Evolutionary conservation across 768 basidiomycete species (phyloP).

Genomic region (Lactarius hengduanensis): DNA sequence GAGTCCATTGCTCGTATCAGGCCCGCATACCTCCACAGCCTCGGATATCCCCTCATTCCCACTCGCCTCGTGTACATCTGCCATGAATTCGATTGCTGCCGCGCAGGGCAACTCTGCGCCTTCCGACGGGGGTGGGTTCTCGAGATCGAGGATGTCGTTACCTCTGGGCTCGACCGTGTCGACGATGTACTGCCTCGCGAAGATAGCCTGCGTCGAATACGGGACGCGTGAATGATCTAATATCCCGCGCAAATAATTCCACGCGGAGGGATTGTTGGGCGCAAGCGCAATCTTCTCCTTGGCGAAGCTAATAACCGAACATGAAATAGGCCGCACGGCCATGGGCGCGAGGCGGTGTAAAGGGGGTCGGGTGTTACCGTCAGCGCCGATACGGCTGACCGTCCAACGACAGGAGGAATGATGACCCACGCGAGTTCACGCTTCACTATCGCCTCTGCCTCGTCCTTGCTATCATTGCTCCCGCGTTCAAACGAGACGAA

Average conservation of each 20-base stretch:
- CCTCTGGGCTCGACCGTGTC: conserved; percentile 29
- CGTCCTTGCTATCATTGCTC: conserved; percentile 58
- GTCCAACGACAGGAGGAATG: conserved; percentile 3
- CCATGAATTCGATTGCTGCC: conserved; percentile 82
- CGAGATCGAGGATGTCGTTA: conserved; percentile 63
- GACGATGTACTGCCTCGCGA: conserved; percentile 64
- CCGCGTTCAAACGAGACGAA: conserved; percentile 79
- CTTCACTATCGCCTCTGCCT: conserved; percentile 55
- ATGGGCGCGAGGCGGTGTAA: conserved; percentile 3
- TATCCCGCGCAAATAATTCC: conserved; percentile 95
- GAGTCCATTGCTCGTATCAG: background rate
- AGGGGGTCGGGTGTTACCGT: background rate
- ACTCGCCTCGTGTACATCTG: conserved; percentile 65
- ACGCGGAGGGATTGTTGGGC: conserved; percentile 92
- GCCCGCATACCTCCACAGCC: conserved; percentile 37
- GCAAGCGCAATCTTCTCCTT: conserved; percentile 81
- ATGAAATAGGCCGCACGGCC: conserved; percentile 15
- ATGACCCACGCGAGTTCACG: conserved; percentile 74
- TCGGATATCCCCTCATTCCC: conserved; percentile 47
- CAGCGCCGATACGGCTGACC: conserved; percentile 5
- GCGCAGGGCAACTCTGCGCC: conserved; percentile 73
- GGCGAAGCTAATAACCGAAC: conserved; percentile 48
- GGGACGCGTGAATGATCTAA: conserved; percentile 61
- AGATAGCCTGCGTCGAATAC: conserved; percentile 52
- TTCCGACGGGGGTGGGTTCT: conserved; percentile 65